Conservation (phyloP, 805 yeast genomes). For the Pichia heedii region DNA sequence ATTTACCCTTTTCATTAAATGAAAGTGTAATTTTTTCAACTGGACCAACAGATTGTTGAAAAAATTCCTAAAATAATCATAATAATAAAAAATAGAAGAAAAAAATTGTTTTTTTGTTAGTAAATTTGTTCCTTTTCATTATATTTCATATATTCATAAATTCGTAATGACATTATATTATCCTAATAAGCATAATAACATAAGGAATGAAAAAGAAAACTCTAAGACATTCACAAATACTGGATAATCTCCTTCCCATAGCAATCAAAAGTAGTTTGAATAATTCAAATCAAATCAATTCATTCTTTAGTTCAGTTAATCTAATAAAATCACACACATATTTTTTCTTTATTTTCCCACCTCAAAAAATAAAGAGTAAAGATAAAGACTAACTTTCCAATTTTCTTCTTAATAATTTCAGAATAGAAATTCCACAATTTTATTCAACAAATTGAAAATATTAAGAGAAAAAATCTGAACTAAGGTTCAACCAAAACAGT, state of each 20-base stretch:
- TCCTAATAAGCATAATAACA: no score
- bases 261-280: no score
- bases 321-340: neutral
- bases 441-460: neutral
- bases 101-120: conserved; percentile 15
- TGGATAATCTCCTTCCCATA: no score
- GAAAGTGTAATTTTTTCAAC: conserved; percentile 61
- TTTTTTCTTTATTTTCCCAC: no score
- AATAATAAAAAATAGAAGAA: neutral
- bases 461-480: neutral
- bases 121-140: conserved; percentile 2
- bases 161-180: neutral
- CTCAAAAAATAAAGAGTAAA: no score
- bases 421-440: neutral
- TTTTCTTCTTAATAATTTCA: neutral
- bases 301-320: neutral
- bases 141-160: neutral
- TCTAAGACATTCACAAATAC: no score
- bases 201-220: no score
- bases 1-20: conserved; percentile 82
- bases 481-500: neutral
- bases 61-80: conserved; percentile 81
- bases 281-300: neutral
- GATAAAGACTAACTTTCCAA: no score
- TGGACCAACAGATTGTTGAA: conserved; percentile 80